Evolutionary conservation across 495 filamentous ascomycete species (phyloP), one percentile per base, ranked within the genome.

Genomic region (Penicillium turbatum): DNA sequence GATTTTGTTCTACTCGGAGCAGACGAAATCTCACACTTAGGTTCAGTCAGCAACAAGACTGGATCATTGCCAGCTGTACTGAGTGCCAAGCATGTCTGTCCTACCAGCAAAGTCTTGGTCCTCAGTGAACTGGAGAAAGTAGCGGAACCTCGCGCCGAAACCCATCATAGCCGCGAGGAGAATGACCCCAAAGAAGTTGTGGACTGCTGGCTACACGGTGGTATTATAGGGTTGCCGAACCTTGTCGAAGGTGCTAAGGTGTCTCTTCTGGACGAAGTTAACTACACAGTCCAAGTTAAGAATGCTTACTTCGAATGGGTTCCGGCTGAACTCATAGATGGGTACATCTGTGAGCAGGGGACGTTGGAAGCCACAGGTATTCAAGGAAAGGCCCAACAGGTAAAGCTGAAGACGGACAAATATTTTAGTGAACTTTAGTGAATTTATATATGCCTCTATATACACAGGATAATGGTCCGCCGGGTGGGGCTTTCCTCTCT

Each of bases 271-370:
- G 41, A 27, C 17, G 43, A 15, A 5, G 7, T 26, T 7, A 61
- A 58, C 11, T 55, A 40, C 8, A 49, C 58, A 5, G 72, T 81
- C 0, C 35, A 64, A 11, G 71, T 86, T 10, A 76, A 71, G 41
- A 87, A 87, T 54, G 56, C 77, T 12, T 85, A 83, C 49, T 87
- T 88, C 51, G 85, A 89, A 66, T 87, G 84, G 84, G 72, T 86
- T 7, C 75, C 79, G 1, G 60, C 72, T 5, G 44, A 53, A 1
- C 64, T 79, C 24, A 71, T 87, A 0, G 77, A 87, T 61, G 72
- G 59, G 0, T 86, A 83, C 55, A 57, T 85, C 43, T 80, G 78
- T 5, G 84, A 88, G 37, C 60, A 73, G 6, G 79, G 78, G 0
- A 51, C 67, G 6, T 41, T 74, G 48, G 59, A 59, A 6, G 49